Percentiles rank a stretch among this genome's conserved stretches.
Conservation (phyloP, 306 rosid genomes). For the Sphenostylis stenocarpa region DNA sequence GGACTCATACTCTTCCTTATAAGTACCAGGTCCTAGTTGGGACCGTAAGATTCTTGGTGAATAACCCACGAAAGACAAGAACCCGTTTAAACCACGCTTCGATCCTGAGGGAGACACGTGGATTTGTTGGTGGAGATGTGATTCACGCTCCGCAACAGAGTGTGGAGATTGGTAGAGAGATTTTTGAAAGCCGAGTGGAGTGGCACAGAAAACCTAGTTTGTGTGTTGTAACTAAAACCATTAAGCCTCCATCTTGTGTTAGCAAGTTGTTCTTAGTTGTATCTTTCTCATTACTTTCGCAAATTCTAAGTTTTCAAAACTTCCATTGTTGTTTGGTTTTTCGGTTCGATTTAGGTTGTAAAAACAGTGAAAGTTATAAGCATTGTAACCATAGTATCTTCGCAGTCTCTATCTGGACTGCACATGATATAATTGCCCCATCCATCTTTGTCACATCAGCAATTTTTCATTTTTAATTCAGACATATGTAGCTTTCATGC, state of each 20-base stretch:
- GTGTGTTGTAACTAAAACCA: not conserved
- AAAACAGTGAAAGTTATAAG: slow-evolving; percentile 8
- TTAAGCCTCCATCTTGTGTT: not conserved
- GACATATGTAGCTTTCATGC: not conserved
- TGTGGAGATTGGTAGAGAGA: not conserved
- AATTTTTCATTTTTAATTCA: not conserved
- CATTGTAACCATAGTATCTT: not conserved
- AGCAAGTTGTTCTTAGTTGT: not conserved
- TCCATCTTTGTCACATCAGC: slow-evolving; percentile 2
- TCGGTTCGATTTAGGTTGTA: not conserved
- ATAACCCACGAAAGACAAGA: not conserved
- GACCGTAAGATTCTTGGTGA: not conserved
- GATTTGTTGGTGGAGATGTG: not conserved
- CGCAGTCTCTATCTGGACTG: not conserved
- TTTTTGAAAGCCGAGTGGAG: not conserved
- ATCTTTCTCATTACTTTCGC: slow-evolving; percentile 5
- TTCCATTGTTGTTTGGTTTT: not conserved
- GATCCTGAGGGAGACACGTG: not conserved
- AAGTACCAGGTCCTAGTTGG: not conserved
- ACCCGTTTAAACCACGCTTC: not conserved
- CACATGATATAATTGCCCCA: not conserved
- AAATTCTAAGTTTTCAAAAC: slow-evolving; percentile 5
- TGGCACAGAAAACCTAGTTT: slow-evolving; percentile 18
- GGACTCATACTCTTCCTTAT: not conserved
- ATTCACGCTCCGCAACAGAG: not conserved